Conservation (phyloP, 2,329 filamentous ascomycete species). For the Botryotinia globosa region DNA sequence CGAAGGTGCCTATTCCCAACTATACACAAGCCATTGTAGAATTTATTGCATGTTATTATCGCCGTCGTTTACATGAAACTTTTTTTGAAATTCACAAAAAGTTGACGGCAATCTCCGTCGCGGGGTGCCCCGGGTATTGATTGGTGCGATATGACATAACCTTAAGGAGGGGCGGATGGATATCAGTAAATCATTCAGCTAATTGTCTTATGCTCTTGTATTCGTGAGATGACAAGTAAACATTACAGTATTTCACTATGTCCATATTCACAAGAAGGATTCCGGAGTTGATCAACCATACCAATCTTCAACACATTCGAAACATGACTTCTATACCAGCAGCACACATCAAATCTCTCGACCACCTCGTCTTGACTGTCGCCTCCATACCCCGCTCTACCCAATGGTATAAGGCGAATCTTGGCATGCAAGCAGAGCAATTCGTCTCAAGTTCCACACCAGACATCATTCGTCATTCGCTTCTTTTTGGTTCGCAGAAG, state of each 20-base stretch:
- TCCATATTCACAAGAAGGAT: neutral
- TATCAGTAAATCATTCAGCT: neutral
- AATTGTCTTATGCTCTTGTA: neutral
- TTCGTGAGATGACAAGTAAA: neutral
- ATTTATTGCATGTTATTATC: neutral
- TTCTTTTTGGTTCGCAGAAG: constrained; percentile 57
- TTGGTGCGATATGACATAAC: constrained; percentile 5
- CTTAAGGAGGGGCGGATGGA: constrained; percentile 9
- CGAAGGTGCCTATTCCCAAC: neutral
- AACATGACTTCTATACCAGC: constrained; percentile 24
- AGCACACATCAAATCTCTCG: constrained; percentile 41
- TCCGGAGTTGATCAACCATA: neutral
- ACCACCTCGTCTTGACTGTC: constrained; percentile 61
- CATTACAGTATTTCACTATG: neutral
- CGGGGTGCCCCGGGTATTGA: constrained; percentile 12
- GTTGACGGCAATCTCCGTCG: constrained; percentile 3
- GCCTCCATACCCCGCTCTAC: constrained; percentile 48
- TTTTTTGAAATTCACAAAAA: constrained; percentile 10
- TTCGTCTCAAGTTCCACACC: constrained; percentile 46
- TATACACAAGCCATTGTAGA: neutral
- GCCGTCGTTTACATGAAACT: neutral
- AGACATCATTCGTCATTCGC: constrained; percentile 46
- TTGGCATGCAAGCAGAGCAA: constrained; percentile 55
- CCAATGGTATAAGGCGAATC: constrained; percentile 52
- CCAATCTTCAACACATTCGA: constrained; percentile 1